Evolutionary conservation across 163 green algal species (phyloP), one percentile per base, ranked within the genome.

Genomic region (Chloroidium sp.): DNA sequence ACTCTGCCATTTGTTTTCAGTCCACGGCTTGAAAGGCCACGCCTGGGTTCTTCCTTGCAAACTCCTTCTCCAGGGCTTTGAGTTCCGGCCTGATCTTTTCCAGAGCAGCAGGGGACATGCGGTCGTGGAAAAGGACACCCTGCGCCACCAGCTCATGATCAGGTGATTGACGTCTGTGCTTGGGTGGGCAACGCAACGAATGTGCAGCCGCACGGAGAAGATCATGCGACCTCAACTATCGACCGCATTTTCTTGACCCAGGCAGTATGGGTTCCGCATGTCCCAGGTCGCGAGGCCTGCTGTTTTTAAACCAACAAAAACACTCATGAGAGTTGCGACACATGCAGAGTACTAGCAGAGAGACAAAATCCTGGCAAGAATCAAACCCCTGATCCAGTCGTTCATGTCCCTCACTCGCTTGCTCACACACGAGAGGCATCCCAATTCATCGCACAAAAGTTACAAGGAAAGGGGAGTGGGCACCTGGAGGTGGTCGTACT

Each of bases 401-500:
- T 3, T 10, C 64, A 68, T 36, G 6, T 67, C 3, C 4, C 6
- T 67, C 75, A n/a, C 3, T 69, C 62, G 58, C 75, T 58, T 12
- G 2, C 10, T 64, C 75, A 72, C 75, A 2, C 10, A 74, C 57
- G 14, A 57, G 13, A 36, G 36, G 36, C 36, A 36, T 36, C 36
- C 36, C 36, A 36, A 62, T 78, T 12, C 75, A 14, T 4, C 4
- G 4, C 10, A 79, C 60, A 57, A 72, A 62, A 2, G 77, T 6
- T 59, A 69, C 57, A 81, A 76, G 0, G 12, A n/a, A 12, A 36
- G 62, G 69, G 13, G 69, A 36, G 60, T n/a, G 14, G 81, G 60
- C 67, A 90, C 92, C 91, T 98, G 90, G 64, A 99, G 83, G 82
- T 99, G 95, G 87, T 99, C 95, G 77, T 95, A 98, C 85, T 98